A percentile compares a stretch with the other conserved stretches of the same genome.
These are phyloP conservation scores for Escovopsis sp. DNA, from an alignment of 2,329 filamentous ascomycete genomes.

Conservation along the genomic window DNA sequence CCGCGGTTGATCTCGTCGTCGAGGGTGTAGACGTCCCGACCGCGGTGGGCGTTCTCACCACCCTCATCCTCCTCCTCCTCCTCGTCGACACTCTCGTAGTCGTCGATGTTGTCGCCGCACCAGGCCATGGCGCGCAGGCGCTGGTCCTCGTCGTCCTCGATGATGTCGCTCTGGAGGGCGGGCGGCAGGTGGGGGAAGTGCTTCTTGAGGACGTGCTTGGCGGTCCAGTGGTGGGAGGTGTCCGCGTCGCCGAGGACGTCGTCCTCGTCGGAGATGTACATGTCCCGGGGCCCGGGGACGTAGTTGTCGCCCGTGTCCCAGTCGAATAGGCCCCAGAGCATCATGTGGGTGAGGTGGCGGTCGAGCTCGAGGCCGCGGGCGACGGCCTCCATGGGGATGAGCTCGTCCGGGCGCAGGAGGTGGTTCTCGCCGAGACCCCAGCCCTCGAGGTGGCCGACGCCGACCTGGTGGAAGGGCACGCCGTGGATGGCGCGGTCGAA, in stretches of 20 bases:
- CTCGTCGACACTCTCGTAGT: conserved; percentile 5
- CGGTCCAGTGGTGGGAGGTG: conserved; percentile 26
- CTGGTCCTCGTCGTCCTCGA: conserved; percentile 21
- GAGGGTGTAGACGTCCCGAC: conserved; percentile 10
- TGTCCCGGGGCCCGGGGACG: conserved; percentile 33
- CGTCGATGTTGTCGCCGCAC: conserved; percentile 12
- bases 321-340: conserved; percentile 48
- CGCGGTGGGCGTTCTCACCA: background rate
- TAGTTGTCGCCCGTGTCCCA: conserved; percentile 34
- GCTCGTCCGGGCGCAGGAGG: conserved; percentile 41
- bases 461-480: conserved; percentile 29
- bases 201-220: conserved; percentile 30
- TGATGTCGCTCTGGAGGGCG: conserved; percentile 23
- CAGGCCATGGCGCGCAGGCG: conserved; percentile 21
- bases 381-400: conserved; percentile 41
- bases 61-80: no score
- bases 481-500: conserved; percentile 27
- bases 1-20: conserved; percentile 21
- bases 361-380: conserved; percentile 39
- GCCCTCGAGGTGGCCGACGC: conserved; percentile 41
- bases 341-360: conserved; percentile 38
- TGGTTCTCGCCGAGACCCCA: conserved; percentile 34
- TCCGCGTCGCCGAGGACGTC: conserved; percentile 17
- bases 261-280: conserved; percentile 36
- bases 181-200: conserved; percentile 24